Percentiles rank a stretch among this genome's conserved stretches.
Evolutionary conservation across 768 basidiomycete species (phyloP).

Genomic region (Phaeotremella skinneri): DNA sequence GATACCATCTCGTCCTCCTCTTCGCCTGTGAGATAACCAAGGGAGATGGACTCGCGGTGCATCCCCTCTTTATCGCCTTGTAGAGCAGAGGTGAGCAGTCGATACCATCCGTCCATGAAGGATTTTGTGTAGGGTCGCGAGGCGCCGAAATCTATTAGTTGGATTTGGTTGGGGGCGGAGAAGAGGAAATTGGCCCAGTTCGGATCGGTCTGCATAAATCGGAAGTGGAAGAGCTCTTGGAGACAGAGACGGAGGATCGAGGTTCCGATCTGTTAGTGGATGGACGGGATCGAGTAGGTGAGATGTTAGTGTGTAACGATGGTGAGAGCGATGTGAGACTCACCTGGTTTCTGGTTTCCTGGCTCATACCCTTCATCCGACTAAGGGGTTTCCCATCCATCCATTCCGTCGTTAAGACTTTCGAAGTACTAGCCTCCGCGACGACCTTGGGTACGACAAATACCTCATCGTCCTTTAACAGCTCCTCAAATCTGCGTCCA

Average conservation of each 20-base stretch:
- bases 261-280: conserved; percentile 66
- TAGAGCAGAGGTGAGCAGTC: conserved; percentile 77
- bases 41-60: conserved; percentile 66
- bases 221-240: conserved; percentile 83
- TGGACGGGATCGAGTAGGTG: not conserved
- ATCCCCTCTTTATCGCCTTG: conserved; percentile 66
- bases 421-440: conserved; percentile 73
- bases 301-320: not conserved
- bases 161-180: conserved; percentile 56
- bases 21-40: conserved; percentile 86
- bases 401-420: conserved; percentile 84
- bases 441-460: conserved; percentile 82
- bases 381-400: conserved; percentile 80
- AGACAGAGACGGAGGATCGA: conserved; percentile 81
- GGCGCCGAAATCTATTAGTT: conserved; percentile 94
- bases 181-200: conserved; percentile 98
- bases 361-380: conserved; percentile 56
- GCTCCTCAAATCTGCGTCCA: conserved; percentile 59
- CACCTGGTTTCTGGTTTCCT: conserved; percentile 72
- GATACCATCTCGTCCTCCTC: conserved; percentile 88
- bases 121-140: conserved; percentile 77
- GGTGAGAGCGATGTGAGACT: conserved; percentile 11
- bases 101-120: conserved; percentile 86
- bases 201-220: conserved; percentile 96
- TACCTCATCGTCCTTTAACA: conserved; percentile 56